Evolutionary conservation across 768 basidiomycete genomes (phyloP).

Genomic region (Cystobasidium onofrii): DNA sequence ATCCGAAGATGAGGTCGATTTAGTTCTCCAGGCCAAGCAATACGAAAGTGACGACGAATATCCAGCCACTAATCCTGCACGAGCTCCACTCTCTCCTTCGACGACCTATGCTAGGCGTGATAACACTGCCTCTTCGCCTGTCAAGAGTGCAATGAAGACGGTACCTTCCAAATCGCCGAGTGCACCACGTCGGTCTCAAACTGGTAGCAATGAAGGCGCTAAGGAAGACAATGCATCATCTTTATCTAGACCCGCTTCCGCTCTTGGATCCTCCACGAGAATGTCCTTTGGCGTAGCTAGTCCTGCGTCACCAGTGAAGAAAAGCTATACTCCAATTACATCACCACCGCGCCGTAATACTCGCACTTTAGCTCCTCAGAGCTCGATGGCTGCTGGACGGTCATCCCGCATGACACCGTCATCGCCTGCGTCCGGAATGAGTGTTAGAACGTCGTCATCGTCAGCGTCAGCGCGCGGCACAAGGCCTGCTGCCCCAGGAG

Average conservation of each 20-base stretch:
- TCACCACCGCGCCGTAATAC: constrained; percentile 8
- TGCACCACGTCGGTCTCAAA: background rate
- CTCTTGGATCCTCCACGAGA: background rate
- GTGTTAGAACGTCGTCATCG: background rate
- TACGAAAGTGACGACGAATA: constrained; percentile 35
- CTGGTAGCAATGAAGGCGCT: background rate
- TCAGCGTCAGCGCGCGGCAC: background rate
- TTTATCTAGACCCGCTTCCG: background rate
- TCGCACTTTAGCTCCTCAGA: background rate
- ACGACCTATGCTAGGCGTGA: background rate
- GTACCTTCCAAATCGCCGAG: background rate
- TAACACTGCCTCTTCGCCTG: background rate
- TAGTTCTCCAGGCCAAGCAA: constrained; percentile 36
- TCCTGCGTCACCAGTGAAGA: constrained; percentile 36
- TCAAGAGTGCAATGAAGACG: background rate
- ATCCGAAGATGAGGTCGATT: constrained; percentile 41
- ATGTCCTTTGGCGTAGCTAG: constrained; percentile 36
- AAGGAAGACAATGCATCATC: background rate
- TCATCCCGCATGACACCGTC: background rate
- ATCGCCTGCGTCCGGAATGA: background rate
- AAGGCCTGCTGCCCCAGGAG: background rate
- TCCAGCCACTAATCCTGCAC: background rate
- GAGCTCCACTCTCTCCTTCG: background rate
- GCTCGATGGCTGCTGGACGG: background rate
- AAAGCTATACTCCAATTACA: background rate